Percentiles rank a stretch among this genome's conserved stretches.
Conservation (phyloP, 2,329 filamentous ascomycete species). For the Didymella arachidicola region DNA sequence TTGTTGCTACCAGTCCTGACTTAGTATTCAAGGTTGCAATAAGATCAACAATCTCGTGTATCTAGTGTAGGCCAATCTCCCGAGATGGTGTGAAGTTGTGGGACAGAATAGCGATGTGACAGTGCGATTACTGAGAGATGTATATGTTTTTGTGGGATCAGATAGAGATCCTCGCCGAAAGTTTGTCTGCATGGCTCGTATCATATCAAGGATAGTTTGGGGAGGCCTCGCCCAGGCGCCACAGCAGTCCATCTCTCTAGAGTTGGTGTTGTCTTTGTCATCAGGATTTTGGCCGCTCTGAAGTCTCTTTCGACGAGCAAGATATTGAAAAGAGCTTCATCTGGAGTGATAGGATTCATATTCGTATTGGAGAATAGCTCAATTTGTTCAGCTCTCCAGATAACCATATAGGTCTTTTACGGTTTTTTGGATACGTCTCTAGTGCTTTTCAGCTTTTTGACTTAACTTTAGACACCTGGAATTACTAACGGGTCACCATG, state of each 20-base stretch:
- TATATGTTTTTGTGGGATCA: conserved; percentile 17
- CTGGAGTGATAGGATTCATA: conserved; percentile 16
- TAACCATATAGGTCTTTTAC: conserved; percentile 14
- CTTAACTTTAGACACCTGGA: no score
- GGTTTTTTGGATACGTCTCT: conserved; percentile 18
- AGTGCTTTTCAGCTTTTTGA: neutral
- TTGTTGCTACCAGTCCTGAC: conserved; percentile 17
- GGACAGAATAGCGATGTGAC: conserved; percentile 24
- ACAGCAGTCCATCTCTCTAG: conserved; percentile 21
- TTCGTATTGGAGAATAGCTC: conserved; percentile 4
- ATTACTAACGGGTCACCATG: conserved; percentile 13
- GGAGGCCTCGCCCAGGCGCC: conserved; percentile 21
- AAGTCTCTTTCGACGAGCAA: conserved; percentile 10
- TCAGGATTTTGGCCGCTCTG: neutral
- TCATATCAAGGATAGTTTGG: neutral
- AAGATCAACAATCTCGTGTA: conserved; percentile 23
- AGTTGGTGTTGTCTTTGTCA: conserved; percentile 7
- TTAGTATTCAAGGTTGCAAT: conserved; percentile 9
- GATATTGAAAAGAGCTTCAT: conserved; percentile 19
- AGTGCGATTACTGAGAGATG: conserved; percentile 27
- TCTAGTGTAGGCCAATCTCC: conserved; percentile 10
- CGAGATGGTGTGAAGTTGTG: conserved; percentile 11
- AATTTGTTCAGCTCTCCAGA: conserved; percentile 11
- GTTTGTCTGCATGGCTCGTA: conserved; percentile 9
- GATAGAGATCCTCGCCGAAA: conserved; percentile 13